A percentile compares a stretch with the other conserved stretches of the same genome.
Conservation (phyloP, 2,329 filamentous ascomycete species). For the Cercospora berteroae region DNA sequence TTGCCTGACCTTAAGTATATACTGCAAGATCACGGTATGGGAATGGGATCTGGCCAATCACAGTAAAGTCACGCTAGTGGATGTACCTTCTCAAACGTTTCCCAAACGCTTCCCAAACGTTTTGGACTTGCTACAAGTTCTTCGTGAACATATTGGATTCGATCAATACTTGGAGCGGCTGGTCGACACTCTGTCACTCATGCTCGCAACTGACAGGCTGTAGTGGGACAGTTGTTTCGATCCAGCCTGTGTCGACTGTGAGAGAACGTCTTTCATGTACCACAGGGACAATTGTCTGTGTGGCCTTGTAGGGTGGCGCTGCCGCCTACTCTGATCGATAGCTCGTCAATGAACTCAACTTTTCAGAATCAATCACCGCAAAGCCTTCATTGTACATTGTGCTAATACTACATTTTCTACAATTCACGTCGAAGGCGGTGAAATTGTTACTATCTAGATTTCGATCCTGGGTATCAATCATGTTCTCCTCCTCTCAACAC, state of each 20-base stretch:
- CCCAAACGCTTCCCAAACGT: background rate
- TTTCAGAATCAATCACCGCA: background rate
- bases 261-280: too few species aligned
- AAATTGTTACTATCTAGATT: background rate
- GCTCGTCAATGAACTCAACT: too few species aligned
- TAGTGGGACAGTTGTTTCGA: background rate
- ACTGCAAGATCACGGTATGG: background rate
- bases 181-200: background rate
- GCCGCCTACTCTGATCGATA: too few species aligned
- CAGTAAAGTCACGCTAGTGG: background rate
- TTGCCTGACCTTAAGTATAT: background rate
- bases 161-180: background rate
- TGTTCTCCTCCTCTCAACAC: background rate
- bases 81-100: background rate
- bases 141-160: background rate
- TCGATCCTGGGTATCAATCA: conserved; percentile 11
- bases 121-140: background rate
- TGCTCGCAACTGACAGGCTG: background rate
- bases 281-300: too few species aligned
- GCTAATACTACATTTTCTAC: background rate
- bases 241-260: background rate
- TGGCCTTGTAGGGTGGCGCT: too few species aligned
- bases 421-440: background rate
- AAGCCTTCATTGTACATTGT: background rate
- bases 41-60: background rate